Evolutionary conservation across 2,329 filamentous ascomycete species (phyloP), one percentile per base, ranked within the genome.

Genomic region (Monilinia fructigena): DNA sequence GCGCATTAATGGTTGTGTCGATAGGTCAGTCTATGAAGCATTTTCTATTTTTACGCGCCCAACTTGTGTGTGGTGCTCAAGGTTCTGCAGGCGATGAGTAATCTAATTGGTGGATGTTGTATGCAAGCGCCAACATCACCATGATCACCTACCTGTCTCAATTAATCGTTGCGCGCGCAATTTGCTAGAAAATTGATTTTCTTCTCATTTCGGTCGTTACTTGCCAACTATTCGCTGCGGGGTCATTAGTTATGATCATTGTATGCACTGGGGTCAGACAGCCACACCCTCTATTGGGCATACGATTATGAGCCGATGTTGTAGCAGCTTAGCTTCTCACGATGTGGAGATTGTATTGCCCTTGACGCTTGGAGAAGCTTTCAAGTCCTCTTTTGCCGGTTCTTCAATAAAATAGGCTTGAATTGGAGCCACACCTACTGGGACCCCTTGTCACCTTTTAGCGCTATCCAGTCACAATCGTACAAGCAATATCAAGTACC

Each of bases 31-130:
- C 28, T 60, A 5, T 50, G n/a, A 14, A 50, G 14, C 20, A 40
- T 54, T 58, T 58, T 64, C 62, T 56, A 58, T 58, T 54, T 66
- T 66, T 66, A 66, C 63, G 63, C 63, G 63, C 63, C 54, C n/a
- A 61, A 50, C 55, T 53, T 61, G 20, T 45, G 8, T 56, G 40
- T 45, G 59, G 40, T 45, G 59, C 47, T 23, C 60, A 55, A n/a
- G 63, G 50, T 35, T 55, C 58, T 66, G 48, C 64, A 62, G 55
- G 28, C 35, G 48, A 48, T 63, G 38, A 52, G 52, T 20, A 16
- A 8, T 48, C 26, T 56, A 18, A 66, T 66, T 66, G 65, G 65
- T 26, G n/a, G 40, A 26, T 50, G 28, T 7, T 62, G 59, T 50
- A 66, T 45, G 59, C 58, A 66, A 63, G 52, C 58, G 65, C 65